phyloP scores from a whole-genome alignment of 768 basidiomycete genomes.

The Tylopilus balloui region DNA sequence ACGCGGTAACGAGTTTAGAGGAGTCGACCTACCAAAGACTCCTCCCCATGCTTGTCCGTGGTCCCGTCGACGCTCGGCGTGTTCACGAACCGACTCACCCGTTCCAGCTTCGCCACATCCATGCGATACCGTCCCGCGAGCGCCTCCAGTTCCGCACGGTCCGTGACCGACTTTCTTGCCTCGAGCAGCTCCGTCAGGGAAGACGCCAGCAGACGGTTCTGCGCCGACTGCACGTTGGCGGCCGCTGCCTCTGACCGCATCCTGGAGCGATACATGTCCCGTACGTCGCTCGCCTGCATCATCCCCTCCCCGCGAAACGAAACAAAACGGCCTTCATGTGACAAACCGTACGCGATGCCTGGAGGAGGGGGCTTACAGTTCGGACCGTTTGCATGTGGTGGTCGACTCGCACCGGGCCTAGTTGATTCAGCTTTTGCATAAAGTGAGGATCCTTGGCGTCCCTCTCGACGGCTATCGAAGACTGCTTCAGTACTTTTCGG shows the following conservation, averaged over 20 bases:
- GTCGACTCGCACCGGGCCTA: constrained; percentile 70
- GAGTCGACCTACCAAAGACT: constrained; percentile 42
- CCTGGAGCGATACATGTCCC: constrained; percentile 50
- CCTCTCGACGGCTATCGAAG: constrained; percentile 47
- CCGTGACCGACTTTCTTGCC: constrained; percentile 48
- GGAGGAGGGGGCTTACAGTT: constrained; percentile 43
- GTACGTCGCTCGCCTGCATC: constrained; percentile 27
- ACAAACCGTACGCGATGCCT: no score
- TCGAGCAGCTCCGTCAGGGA: constrained; percentile 57
- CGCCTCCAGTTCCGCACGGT: constrained; percentile 40
- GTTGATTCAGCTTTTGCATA: constrained; percentile 53
- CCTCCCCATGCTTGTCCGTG: constrained; percentile 53
- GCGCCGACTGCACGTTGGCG: constrained; percentile 34
- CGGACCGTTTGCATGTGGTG: constrained; percentile 52
- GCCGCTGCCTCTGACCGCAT: constrained; percentile 54
- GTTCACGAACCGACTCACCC: constrained; percentile 53
- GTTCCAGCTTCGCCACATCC: constrained; percentile 48
- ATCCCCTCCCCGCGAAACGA: background rate
- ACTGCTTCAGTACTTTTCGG: background rate
- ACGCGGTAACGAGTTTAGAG: no score
- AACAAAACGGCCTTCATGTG: no score
- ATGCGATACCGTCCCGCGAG: constrained; percentile 54
- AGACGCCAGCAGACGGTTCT: constrained; percentile 53
- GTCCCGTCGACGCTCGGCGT: constrained; percentile 56
- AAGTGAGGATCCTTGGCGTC: constrained; percentile 75